Conservation (phyloP, 352 stramenopile species). For the Elongisporangium undulatum region DNA sequence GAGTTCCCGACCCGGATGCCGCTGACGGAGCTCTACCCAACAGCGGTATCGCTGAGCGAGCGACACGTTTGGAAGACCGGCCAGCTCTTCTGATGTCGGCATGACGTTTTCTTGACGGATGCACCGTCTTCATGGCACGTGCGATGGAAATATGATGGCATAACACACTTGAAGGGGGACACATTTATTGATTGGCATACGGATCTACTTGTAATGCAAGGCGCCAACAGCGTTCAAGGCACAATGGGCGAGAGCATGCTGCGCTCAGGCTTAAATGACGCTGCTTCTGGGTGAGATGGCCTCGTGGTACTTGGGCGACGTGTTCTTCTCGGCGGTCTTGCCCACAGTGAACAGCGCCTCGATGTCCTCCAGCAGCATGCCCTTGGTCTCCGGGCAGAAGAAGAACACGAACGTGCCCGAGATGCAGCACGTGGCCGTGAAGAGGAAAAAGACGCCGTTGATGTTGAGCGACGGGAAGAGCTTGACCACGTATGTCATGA, state of each 20-base stretch:
- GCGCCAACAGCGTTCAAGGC: slow-evolving; percentile 8
- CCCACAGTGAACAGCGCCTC: slow-evolving; percentile 42
- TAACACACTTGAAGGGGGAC: slow-evolving; percentile 4
- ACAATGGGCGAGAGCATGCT: slow-evolving; percentile 17
- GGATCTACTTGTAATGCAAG: slow-evolving; percentile 8
- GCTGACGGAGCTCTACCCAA: too few relatives aligned
- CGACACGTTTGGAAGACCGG: too few relatives aligned
- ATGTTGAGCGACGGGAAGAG: slow-evolving; percentile 44
- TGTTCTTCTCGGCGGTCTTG: slow-evolving; percentile 22
- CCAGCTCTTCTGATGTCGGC: too few relatives aligned
- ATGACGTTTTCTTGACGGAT: too few relatives aligned
- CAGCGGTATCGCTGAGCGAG: too few relatives aligned
- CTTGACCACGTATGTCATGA: slow-evolving; percentile 51
- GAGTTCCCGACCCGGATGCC: too few relatives aligned
- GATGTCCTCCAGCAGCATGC: slow-evolving; percentile 50
- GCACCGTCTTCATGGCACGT: too few relatives aligned
- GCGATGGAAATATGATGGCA: neutral
- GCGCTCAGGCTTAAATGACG: slow-evolving; percentile 4
- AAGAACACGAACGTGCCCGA: slow-evolving; percentile 39
- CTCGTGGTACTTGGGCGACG: slow-evolving; percentile 21
- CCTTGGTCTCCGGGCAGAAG: slow-evolving; percentile 46
- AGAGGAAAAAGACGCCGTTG: slow-evolving; percentile 48
- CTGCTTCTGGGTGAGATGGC: slow-evolving; percentile 10
- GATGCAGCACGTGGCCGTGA: slow-evolving; percentile 33
- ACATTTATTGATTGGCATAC: slow-evolving; percentile 19